A percentile compares a stretch with the other conserved stretches of the same genome.
phyloP scores from a whole-genome alignment of 2,329 filamentous ascomycete species.

The Furcasterigmium furcatum region DNA sequence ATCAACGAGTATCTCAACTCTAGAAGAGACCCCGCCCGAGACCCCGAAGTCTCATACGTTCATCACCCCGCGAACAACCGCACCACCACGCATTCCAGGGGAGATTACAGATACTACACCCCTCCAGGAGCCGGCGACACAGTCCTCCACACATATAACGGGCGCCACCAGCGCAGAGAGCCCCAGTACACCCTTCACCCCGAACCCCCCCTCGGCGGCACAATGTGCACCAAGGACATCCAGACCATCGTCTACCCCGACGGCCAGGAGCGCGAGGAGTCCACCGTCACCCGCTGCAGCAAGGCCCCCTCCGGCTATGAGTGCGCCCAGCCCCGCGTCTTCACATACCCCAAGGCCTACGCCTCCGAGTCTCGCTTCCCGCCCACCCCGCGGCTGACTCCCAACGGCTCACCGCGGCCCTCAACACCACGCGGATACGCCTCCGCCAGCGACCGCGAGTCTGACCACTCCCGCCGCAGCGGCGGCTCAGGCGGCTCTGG shows the following conservation, averaged over 20 bases:
- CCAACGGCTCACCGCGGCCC: slow-evolving; percentile 29
- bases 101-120: not conserved
- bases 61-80: not conserved
- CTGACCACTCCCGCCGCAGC: slow-evolving; percentile 29
- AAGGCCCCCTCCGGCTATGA: slow-evolving; percentile 33
- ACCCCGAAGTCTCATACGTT: not conserved
- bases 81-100: not conserved
- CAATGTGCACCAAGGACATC: slow-evolving; percentile 48
- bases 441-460: slow-evolving; percentile 28
- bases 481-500: slow-evolving; percentile 25
- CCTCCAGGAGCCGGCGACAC: not conserved
- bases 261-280: slow-evolving; percentile 29
- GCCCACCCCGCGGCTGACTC: slow-evolving; percentile 21
- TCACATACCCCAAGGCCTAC: slow-evolving; percentile 35
- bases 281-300: slow-evolving; percentile 31
- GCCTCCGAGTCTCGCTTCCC: slow-evolving; percentile 23
- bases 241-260: slow-evolving; percentile 45
- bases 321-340: slow-evolving; percentile 36
- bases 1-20: not conserved
- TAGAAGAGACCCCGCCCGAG: not conserved
- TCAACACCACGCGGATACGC: slow-evolving; percentile 29
- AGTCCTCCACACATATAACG: not conserved
- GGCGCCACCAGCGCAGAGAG: not conserved
- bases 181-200: slow-evolving; percentile 4
- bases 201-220: slow-evolving; percentile 23